These are phyloP conservation scores for Ophiostoma quercus DNA, from an alignment of 2,329 filamentous ascomycete genomes.

Conservation along the genomic window DNA sequence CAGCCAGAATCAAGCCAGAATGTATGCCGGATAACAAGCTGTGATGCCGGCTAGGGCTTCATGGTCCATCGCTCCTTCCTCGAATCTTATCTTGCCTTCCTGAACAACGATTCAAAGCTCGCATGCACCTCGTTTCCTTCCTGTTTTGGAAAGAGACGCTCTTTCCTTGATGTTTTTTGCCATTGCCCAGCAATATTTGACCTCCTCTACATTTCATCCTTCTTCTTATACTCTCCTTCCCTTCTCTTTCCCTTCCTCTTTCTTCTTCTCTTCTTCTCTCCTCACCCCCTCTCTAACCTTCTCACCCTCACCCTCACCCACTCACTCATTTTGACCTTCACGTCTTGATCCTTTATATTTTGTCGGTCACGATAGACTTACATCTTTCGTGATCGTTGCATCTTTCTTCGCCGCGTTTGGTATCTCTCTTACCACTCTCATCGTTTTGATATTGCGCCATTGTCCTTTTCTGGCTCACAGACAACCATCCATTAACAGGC, in stretches of 20 bases:
- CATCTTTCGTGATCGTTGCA: slow-evolving; percentile 6
- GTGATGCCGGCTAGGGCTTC: too few relatives aligned
- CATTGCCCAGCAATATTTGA: neutral
- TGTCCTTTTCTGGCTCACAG: slow-evolving; percentile 7
- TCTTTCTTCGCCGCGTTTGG: neutral
- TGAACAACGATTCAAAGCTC: neutral
- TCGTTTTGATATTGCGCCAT: slow-evolving; percentile 18
- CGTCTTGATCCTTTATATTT: slow-evolving; percentile 17
- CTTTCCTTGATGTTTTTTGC: neutral
- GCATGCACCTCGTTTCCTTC: neutral
- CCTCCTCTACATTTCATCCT: neutral
- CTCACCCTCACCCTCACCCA: slow-evolving; percentile 17
- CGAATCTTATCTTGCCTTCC: neutral
- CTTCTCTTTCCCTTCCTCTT: neutral
- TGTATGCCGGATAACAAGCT: too few relatives aligned
- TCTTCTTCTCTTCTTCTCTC: neutral
- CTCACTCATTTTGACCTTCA: slow-evolving; percentile 23
- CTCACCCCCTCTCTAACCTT: slow-evolving; percentile 12
- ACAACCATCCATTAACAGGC: neutral
- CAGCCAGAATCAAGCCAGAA: too few relatives aligned
- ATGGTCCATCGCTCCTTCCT: slow-evolving; percentile 15
- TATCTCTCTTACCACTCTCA: neutral
- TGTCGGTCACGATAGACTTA: slow-evolving; percentile 11
- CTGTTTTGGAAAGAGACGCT: neutral
- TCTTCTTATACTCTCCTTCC: neutral